These are phyloP conservation scores for Carpinus fangiana DNA, from an alignment of 306 rosid genomes.

Conservation along the genomic window DNA sequence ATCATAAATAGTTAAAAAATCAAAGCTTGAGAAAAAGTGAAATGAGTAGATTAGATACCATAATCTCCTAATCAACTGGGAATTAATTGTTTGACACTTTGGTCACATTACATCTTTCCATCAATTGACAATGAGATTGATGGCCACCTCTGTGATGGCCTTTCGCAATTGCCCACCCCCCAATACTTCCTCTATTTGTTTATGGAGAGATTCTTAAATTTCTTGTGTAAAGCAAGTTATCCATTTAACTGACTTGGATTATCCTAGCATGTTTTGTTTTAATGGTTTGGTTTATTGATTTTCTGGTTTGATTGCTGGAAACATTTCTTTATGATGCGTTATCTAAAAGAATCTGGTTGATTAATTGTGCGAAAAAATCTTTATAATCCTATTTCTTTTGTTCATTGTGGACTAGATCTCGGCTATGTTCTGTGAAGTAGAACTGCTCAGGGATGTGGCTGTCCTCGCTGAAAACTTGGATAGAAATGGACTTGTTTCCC, in stretches of 20 bases:
- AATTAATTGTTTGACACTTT: background rate
- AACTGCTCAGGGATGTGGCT: conserved; percentile 32
- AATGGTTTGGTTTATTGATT: background rate
- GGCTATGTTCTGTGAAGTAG: conserved; percentile 42
- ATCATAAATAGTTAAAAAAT: no score
- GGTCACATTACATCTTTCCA: background rate
- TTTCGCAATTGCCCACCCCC: background rate
- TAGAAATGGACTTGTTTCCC: conserved; percentile 15
- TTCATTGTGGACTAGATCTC: conserved; percentile 13
- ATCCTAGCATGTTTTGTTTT: background rate
- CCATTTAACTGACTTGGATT: background rate
- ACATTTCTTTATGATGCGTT: background rate
- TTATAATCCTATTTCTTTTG: conserved; percentile 5
- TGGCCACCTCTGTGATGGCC: background rate
- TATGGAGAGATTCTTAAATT: background rate
- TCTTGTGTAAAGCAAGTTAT: background rate
- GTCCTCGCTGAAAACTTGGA: conserved; percentile 27
- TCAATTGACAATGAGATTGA: background rate
- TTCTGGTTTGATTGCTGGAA: background rate
- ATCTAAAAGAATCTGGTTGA: background rate
- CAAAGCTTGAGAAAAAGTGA: no score
- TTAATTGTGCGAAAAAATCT: background rate
- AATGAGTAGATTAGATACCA: background rate
- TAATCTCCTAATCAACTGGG: background rate
- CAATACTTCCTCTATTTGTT: background rate